Evolutionary conservation across 305 asterid genomes (phyloP).

Genomic region (Solanum hybrid): DNA sequence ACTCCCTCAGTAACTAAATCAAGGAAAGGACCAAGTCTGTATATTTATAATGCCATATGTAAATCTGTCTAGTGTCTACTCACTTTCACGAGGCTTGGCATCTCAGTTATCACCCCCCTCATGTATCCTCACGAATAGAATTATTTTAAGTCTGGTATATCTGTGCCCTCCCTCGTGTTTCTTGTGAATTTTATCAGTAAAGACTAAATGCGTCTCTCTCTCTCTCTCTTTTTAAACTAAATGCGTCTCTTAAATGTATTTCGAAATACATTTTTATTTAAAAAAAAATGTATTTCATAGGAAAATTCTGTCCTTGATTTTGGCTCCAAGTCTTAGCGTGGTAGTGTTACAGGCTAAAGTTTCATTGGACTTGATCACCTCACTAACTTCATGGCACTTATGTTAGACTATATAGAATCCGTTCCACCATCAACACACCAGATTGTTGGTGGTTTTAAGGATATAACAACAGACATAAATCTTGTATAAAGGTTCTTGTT

Average conservation of each 20-base stretch:
- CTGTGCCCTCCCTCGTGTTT: not conserved
- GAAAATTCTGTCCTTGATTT: not conserved
- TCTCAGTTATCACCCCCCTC: not conserved
- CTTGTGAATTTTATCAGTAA: not conserved
- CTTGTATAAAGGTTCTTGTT: not conserved
- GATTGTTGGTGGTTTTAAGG: not conserved
- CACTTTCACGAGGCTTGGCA: not conserved
- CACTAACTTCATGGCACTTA: not conserved
- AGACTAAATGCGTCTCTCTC: not conserved
- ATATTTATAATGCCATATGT: not conserved
- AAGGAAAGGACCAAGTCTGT: not conserved
- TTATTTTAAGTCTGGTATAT: not conserved
- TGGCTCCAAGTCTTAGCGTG: not conserved
- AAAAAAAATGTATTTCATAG: not conserved
- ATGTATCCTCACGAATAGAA: not conserved
- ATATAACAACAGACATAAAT: not conserved
- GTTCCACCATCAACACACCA: not conserved
- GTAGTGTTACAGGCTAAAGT: not conserved
- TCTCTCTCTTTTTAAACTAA: not conserved
- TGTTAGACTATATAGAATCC: not conserved
- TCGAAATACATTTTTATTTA: too few relatives aligned
- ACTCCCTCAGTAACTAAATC: not conserved
- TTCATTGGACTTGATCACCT: not conserved
- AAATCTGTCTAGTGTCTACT: not conserved
- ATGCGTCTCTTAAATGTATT: not conserved